Evolutionary conservation across 2,329 filamentous ascomycete species (phyloP).

Genomic region (Sclerotinia subarctica): DNA sequence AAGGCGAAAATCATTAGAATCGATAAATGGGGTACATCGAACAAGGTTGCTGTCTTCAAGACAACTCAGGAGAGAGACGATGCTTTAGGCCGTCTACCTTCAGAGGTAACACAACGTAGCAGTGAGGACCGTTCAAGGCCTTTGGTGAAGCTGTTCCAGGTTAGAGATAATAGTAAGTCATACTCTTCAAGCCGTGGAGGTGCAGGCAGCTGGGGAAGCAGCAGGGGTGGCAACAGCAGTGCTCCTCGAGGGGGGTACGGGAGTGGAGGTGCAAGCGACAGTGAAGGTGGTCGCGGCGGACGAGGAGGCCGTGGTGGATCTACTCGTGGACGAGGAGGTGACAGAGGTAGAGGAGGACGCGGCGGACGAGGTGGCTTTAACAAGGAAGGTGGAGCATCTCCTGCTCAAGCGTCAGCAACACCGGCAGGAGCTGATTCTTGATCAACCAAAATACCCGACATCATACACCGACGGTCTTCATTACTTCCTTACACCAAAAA

Average conservation of each 20-base stretch:
- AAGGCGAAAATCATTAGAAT: constrained; percentile 74
- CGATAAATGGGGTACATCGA: constrained; percentile 73
- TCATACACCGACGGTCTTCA: constrained; percentile 23
- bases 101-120: constrained; percentile 69
- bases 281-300: constrained; percentile 55
- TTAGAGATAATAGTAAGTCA: constrained; percentile 53
- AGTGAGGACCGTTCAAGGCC: constrained; percentile 73
- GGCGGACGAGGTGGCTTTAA: constrained; percentile 55
- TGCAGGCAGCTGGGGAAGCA: constrained; percentile 65
- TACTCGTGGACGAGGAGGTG: constrained; percentile 52
- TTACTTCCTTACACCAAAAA: constrained; percentile 34
- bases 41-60: constrained; percentile 85
- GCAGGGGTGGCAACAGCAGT: constrained; percentile 57
- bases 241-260: constrained; percentile 70
- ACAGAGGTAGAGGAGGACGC: constrained; percentile 55
- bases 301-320: constrained; percentile 57
- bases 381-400: constrained; percentile 49
- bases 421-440: constrained; percentile 40
- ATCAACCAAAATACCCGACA: constrained; percentile 10
- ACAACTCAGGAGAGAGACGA: constrained; percentile 74
- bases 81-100: constrained; percentile 70
- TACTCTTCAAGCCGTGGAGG: constrained; percentile 58
- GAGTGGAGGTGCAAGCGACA: constrained; percentile 77
- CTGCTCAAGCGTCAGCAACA: constrained; percentile 50
- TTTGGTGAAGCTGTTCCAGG: constrained; percentile 78